Percentiles rank a stretch among this genome's conserved stretches.
phyloP scores from a whole-genome alignment of 2,329 filamentous ascomycete species.

The Fusarium xyrophilum region DNA sequence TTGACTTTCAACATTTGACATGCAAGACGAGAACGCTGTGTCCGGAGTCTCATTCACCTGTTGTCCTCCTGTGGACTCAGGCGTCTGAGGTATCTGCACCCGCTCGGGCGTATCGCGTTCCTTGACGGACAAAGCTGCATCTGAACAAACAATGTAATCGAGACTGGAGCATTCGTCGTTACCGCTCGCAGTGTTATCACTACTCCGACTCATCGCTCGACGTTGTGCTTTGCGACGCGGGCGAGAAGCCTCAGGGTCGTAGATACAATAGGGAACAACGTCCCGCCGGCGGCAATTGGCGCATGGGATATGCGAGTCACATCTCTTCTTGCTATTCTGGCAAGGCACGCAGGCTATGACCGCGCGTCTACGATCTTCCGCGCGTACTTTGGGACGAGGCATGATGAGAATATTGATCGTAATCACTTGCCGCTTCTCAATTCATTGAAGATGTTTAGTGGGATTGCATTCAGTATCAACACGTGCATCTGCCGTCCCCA shows the following conservation, averaged over 20 bases:
- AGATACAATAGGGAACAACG: background rate
- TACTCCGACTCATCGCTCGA: background rate
- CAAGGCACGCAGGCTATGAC: background rate
- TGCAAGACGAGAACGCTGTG: background rate
- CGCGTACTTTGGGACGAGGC: background rate
- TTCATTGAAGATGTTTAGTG: background rate
- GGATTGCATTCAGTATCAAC: too few species aligned
- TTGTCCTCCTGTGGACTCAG: background rate
- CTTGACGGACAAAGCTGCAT: fast-evolving
- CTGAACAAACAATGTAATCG: background rate
- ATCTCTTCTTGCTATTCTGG: slow-evolving; percentile 1
- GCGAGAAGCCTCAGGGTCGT: background rate
- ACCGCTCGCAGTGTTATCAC: background rate
- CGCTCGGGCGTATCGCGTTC: fast-evolving
- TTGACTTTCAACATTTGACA: background rate
- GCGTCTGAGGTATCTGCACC: background rate
- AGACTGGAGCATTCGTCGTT: background rate
- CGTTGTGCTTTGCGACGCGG: background rate
- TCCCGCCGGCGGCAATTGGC: background rate
- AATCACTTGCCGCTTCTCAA: background rate
- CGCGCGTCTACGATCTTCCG: background rate
- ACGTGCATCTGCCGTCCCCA: background rate
- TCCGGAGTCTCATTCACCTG: background rate
- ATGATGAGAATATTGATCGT: background rate
- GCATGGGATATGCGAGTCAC: background rate